These are phyloP conservation scores for Fomitopsis pinicola DNA, from an alignment of 1,284 basidiomycete genomes.

Conservation along the genomic window DNA sequence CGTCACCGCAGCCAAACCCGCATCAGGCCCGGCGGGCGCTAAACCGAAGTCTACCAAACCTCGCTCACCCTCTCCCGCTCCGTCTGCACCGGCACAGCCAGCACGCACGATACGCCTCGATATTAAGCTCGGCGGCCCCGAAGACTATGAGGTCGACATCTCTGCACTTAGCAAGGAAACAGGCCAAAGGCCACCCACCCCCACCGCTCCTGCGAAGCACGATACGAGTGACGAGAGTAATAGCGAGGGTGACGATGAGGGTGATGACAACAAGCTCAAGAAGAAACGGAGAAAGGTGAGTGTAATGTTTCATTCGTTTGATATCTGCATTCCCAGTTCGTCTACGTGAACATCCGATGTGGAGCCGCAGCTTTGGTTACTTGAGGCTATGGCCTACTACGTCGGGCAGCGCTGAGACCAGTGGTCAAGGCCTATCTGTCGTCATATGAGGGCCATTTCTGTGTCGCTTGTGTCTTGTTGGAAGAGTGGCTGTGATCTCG, in stretches of 20 bases:
- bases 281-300: slow-evolving; percentile 40
- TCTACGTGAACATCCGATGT: too few relatives aligned
- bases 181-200: slow-evolving; percentile 60
- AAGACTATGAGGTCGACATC: slow-evolving; percentile 71
- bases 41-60: slow-evolving; percentile 44
- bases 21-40: slow-evolving; percentile 20
- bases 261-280: slow-evolving; percentile 29
- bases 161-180: slow-evolving; percentile 51
- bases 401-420: too few relatives aligned
- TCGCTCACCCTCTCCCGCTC: slow-evolving; percentile 57
- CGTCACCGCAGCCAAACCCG: slow-evolving; percentile 22
- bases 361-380: too few relatives aligned
- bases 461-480: too few relatives aligned
- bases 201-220: slow-evolving; percentile 38
- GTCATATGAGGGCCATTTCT: too few relatives aligned
- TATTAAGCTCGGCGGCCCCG: slow-evolving; percentile 64
- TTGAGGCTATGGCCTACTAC: too few relatives aligned
- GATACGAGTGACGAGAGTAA: slow-evolving; percentile 50
- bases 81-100: slow-evolving; percentile 36
- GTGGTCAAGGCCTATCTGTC: too few relatives aligned
- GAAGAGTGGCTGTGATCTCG: too few relatives aligned
- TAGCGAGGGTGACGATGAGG: slow-evolving; percentile 43
- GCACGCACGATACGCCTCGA: slow-evolving; percentile 63
- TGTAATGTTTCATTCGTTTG: too few relatives aligned
- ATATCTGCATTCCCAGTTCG: not conserved